Base-by-base conservation (phyloP, 257 asterid species). In the Handroanthus guayacan region DNA sequence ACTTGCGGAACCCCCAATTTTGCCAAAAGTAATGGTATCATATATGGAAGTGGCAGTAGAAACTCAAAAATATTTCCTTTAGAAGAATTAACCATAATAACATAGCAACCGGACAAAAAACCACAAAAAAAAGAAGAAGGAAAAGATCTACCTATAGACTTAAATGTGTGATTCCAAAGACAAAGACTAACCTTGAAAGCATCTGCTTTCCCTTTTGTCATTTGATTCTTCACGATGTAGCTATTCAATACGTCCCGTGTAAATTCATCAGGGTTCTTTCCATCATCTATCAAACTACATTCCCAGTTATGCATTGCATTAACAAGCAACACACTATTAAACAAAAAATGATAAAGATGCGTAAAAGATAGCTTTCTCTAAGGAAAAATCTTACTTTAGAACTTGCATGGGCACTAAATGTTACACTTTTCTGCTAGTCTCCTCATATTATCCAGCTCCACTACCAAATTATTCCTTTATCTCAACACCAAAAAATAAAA, bases 251-350 rank as follows among this genome's bases (percentile, higher is more conserved):
- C 85, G 67, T 91, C 95, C 81, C 90, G 82, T 0, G 98, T 91
- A 70, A 86, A 91, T 78, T 95, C 97, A 82, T 93, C 97, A 16
- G 98, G 99, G 72, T 95, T 95, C 86, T 93, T 91, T 85, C 99
- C 97, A 67, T 95, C 97, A 83, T 95, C 99, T 45, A 95, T 91
- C 82, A 95, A 89, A 84, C 97, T 95, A 62, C 75, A 83, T 13
- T 62, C 58, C 17, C 20, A 55, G 55, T 72, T 39, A 72, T 52
- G 12, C 3, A 37, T 7, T 12, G 36, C 20, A 13, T 3, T 5
- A 7, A 34, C 20, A 45, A 9, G 14, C 6, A 6, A 11, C 6
- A 10, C 54, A 9, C 41, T 11, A 7, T 43, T 52, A 13, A 16
- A 6, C 11, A 17, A 76, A 34, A 9, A 62, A 67, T 4, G 1